Evolutionary conservation across 1,284 basidiomycete genomes (phyloP).

Genomic region (Abortiporus biennis): DNA sequence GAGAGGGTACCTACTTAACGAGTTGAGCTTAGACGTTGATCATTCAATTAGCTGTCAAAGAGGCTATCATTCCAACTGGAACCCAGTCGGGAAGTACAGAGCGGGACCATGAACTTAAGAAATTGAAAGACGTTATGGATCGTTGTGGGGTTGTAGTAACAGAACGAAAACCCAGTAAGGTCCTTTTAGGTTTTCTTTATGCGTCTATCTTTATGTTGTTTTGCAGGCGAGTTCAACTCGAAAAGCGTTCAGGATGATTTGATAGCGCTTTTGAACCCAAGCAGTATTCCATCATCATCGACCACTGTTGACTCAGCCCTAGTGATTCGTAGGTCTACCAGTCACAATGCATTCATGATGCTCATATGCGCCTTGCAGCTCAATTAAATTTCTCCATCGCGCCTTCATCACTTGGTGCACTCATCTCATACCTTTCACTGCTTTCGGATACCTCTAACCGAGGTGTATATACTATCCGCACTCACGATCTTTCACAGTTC

Average conservation of each 20-base stretch:
- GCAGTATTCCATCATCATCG: slow-evolving; percentile 29
- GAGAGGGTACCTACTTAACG: not conserved
- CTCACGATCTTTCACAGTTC: slow-evolving; percentile 91
- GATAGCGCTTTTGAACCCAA: slow-evolving; percentile 62
- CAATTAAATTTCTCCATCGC: slow-evolving; percentile 79
- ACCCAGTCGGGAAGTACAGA: slow-evolving; percentile 64
- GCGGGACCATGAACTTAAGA: slow-evolving; percentile 82
- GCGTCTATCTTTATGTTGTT: not conserved
- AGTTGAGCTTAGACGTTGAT: slow-evolving; percentile 66
- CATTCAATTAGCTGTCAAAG: slow-evolving; percentile 96
- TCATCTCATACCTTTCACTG: slow-evolving; percentile 81
- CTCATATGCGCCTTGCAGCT: slow-evolving; percentile 31
- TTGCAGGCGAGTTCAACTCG: slow-evolving; percentile 74
- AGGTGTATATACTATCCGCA: slow-evolving; percentile 75
- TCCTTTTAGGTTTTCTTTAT: not conserved
- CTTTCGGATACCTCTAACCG: slow-evolving; percentile 81
- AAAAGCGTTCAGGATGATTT: slow-evolving; percentile 86
- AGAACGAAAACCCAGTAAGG: slow-evolving; percentile 78
- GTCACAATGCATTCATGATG: not conserved
- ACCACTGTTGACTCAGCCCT: slow-evolving; percentile 42
- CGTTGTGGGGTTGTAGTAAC: slow-evolving; percentile 90
- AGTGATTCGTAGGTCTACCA: slow-evolving; percentile 37
- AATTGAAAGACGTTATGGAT: slow-evolving; percentile 81
- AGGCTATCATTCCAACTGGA: slow-evolving; percentile 75
- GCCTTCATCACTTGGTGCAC: slow-evolving; percentile 75